phyloP scores from a whole-genome alignment of 805 yeast genomes.

The Pichia manshurica region DNA sequence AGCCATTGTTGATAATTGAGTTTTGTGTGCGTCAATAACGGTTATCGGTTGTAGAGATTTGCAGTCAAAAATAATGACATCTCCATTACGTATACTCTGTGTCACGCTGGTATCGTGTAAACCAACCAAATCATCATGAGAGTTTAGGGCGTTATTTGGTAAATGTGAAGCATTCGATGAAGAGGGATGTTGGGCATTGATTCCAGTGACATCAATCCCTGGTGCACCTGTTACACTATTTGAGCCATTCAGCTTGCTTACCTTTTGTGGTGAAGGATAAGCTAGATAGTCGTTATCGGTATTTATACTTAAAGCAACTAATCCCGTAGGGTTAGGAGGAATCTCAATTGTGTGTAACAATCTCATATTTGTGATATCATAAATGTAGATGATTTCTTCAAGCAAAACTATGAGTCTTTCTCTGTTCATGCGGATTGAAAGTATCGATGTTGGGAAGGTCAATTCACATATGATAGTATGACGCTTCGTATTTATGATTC shows the following conservation, averaged over 20 bases:
- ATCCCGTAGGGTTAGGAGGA: slow-evolving; percentile 50
- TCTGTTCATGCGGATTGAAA: slow-evolving; percentile 75
- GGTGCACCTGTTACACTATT: slow-evolving; percentile 8
- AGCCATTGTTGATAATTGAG: slow-evolving; percentile 65
- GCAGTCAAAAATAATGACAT: slow-evolving; percentile 78
- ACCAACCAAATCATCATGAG: slow-evolving; percentile 3
- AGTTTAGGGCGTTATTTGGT: background rate
- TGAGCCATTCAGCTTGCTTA: slow-evolving; percentile 18
- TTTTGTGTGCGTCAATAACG: slow-evolving; percentile 85
- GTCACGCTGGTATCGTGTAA: background rate
- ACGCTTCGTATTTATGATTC: slow-evolving; percentile 75
- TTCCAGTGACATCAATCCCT: slow-evolving; percentile 5
- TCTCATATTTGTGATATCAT: slow-evolving; percentile 87
- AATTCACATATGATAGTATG: slow-evolving; percentile 74
- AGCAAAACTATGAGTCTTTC: slow-evolving; percentile 77
- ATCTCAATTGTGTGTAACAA: slow-evolving; percentile 70
- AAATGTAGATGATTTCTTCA: slow-evolving; percentile 78
- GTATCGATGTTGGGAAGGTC: slow-evolving; percentile 76
- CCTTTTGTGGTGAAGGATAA: slow-evolving; percentile 72
- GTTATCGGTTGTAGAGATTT: slow-evolving; percentile 71
- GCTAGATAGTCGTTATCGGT: slow-evolving; percentile 53
- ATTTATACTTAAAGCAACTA: slow-evolving; percentile 55
- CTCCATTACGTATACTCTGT: slow-evolving; percentile 46
- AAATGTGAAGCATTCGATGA: background rate
- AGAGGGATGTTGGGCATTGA: slow-evolving; percentile 16